phyloP scores from a whole-genome alignment of 2,329 filamentous ascomycete species.

The Chaetothyriales sp. region DNA sequence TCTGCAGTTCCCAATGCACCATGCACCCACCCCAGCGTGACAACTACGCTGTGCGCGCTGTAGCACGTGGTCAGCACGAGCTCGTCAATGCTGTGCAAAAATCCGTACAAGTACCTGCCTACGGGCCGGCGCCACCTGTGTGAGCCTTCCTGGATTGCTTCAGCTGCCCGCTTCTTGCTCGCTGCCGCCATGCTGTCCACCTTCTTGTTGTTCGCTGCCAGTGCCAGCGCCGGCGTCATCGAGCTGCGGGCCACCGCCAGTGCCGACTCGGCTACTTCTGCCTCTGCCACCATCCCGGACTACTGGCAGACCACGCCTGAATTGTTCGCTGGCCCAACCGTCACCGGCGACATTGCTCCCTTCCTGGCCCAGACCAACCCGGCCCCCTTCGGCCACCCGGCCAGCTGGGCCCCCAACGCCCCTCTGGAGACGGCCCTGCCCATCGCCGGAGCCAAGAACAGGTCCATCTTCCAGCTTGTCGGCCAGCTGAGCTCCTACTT shows the following conservation, averaged over 20 bases:
- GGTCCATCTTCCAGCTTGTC: constrained; percentile 58
- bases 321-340: constrained; percentile 22
- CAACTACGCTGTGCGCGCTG: not conserved
- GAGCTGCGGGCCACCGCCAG: not conserved
- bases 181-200: not conserved
- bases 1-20: not conserved
- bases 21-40: not conserved
- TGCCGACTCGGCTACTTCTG: not conserved
- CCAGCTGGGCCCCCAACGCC: constrained; percentile 52
- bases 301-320: constrained; percentile 15
- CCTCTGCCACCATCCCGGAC: constrained; percentile 9
- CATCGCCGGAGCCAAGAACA: constrained; percentile 45
- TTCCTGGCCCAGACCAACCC: constrained; percentile 60
- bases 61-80: not conserved
- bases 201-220: constrained; percentile 3
- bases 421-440: constrained; percentile 60
- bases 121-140: not conserved
- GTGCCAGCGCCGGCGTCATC: constrained; percentile 7
- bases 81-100: not conserved
- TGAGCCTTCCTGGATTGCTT: not conserved
- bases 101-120: not conserved
- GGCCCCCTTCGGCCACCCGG: constrained; percentile 46
- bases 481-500: constrained; percentile 58
- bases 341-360: constrained; percentile 48
- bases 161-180: not conserved